A percentile compares a stretch with the other conserved stretches of the same genome.
Evolutionary conservation across 192 early-diverging fungal genomes (phyloP).

Genomic region (Jimgerdemannia flammicorona): DNA sequence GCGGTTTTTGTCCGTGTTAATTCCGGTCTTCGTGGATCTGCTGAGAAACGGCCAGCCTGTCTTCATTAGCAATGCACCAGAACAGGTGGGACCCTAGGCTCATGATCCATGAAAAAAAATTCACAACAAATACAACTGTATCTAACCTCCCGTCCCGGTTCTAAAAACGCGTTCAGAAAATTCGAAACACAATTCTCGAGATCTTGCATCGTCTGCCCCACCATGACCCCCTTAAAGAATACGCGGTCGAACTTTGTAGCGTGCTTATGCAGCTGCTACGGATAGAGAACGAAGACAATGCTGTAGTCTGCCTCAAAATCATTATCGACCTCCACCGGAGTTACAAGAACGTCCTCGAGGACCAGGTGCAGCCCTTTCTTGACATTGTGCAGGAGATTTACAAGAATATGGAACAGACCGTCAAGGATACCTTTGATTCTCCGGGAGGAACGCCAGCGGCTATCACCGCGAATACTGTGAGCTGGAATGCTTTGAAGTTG

Average conservation of each 20-base stretch:
- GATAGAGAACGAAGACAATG: slow-evolving; percentile 98
- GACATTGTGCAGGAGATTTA: slow-evolving; percentile 94
- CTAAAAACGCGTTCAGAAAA: slow-evolving; percentile 54
- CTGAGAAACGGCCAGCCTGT: slow-evolving; percentile 68
- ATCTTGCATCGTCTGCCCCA: slow-evolving; percentile 91
- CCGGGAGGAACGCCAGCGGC: slow-evolving; percentile 54
- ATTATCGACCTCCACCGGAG: slow-evolving; percentile 94
- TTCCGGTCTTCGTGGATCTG: slow-evolving; percentile 81
- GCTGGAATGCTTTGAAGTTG: neutral
- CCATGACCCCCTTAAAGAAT: slow-evolving; percentile 76
- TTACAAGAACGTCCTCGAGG: slow-evolving; percentile 78
- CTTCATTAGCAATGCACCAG: slow-evolving; percentile 68
- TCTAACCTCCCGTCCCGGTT: neutral
- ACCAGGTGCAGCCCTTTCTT: slow-evolving; percentile 85
- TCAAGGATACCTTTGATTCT: slow-evolving; percentile 78
- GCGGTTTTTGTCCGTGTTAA: slow-evolving; percentile 68
- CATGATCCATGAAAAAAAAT: neutral
- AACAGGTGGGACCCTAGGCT: slow-evolving; percentile 52
- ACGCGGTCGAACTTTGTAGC: slow-evolving; percentile 73
- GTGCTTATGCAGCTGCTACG: slow-evolving; percentile 73
- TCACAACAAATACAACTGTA: neutral
- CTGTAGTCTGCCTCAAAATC: slow-evolving; percentile 86
- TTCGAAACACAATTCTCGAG: slow-evolving; percentile 85
- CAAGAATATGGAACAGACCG: slow-evolving; percentile 83
- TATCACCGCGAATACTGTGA: slow-evolving; percentile 32